Evolutionary conservation across 192 early-diverging fungal genomes (phyloP).

Genomic region (Geosiphon pyriformis): DNA sequence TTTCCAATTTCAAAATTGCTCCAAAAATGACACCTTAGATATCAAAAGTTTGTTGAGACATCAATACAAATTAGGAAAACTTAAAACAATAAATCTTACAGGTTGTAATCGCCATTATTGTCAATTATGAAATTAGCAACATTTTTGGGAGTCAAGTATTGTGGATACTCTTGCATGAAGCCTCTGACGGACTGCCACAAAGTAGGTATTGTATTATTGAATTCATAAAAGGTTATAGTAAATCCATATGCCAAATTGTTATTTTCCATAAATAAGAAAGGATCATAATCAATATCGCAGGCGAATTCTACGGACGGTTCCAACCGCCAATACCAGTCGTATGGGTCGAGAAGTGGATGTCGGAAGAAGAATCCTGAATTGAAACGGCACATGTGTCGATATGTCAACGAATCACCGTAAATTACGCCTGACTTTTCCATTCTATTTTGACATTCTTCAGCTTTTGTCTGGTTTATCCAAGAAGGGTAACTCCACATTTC

Average conservation of each 20-base stretch:
- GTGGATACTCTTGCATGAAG: constrained; percentile 49
- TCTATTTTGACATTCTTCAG: constrained; percentile 45
- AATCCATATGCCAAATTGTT: constrained; percentile 71
- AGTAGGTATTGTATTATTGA: constrained; percentile 58
- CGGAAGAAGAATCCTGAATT: constrained; percentile 75
- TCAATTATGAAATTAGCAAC: constrained; percentile 51
- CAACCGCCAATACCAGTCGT: constrained; percentile 81
- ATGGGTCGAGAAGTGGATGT: constrained; percentile 61
- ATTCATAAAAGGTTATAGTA: constrained; percentile 67
- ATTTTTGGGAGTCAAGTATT: constrained; percentile 49
- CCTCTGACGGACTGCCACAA: constrained; percentile 61
- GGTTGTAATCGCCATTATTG: constrained; percentile 22
- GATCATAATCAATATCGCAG: constrained; percentile 80
- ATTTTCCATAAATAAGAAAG: constrained; percentile 70
- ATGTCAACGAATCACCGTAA: constrained; percentile 70
- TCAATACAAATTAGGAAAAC: background rate
- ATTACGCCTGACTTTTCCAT: constrained; percentile 60
- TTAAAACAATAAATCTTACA: background rate
- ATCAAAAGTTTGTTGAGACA: constrained; percentile 23
- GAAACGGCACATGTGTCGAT: constrained; percentile 87
- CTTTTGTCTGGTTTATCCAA: constrained; percentile 63
- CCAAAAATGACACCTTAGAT: constrained; percentile 74
- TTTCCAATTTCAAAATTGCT: constrained; percentile 86
- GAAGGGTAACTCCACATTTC: constrained; percentile 74
- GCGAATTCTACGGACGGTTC: constrained; percentile 75